Evolutionary conservation across 2,329 filamentous ascomycete species (phyloP), one percentile per base, ranked within the genome.

Genomic region (Pestalotiopsis sp.): DNA sequence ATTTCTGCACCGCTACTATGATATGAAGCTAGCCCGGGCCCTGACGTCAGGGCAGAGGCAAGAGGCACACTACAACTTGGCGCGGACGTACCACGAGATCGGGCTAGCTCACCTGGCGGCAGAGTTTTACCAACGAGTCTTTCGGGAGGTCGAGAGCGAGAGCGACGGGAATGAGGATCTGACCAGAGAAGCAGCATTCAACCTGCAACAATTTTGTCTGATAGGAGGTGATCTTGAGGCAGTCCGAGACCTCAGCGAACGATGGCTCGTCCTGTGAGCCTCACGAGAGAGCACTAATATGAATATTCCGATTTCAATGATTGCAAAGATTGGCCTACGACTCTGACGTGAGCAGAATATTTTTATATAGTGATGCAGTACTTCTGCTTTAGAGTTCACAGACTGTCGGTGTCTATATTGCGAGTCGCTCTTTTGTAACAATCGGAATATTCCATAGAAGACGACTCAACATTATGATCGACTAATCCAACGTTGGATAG

Each of bases 41-140:
- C 67, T 71, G 58, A 56, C 57, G 52, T 68, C 79, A 70, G 80
- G 83, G 69, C 78, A 91, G 74, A 81, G 84, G 63, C 92, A 94
- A 76, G 94, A 97, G 80, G 93, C 93, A 7, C 91, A 93, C 76
- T 97, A 92, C 81, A 97, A 97, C 75, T 85, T 94, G 62, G 94
- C 87, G 1, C 85, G 94, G 25, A 88, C 90, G 31, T 96, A 92
- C 83, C 92, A 96, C 78, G 85, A 91, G 69, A 83, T 97, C 12
- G 93, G 93, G 0, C 82, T 97, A 69, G 84, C 87, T 23, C 90
- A 93, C 76, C 81, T 97, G 36, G 94, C 94, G 0, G 82, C 93
- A 4, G 85, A 90, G 25, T 92, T 89, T 67, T 98, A 98, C 77
- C 83, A 76, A 7, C 79, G 81, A 68, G 85, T 83, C 7, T 75